phyloP scores from a whole-genome alignment of 2,329 filamentous ascomycete genomes.

The Zymoseptoria ardabiliae region DNA sequence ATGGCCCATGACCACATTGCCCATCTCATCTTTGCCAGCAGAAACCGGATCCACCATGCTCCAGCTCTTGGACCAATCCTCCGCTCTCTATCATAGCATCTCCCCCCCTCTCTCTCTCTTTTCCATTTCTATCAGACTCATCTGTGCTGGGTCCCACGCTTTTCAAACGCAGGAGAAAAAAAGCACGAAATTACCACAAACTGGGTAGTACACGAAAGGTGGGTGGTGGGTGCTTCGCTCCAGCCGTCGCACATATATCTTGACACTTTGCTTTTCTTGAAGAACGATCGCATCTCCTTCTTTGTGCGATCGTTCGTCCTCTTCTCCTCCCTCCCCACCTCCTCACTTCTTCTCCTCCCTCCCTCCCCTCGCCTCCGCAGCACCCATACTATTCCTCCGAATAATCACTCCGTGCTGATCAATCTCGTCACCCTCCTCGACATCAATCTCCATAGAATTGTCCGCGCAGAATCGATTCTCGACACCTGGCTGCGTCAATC shows the following conservation, averaged over 20 bases:
- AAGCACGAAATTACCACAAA: neutral
- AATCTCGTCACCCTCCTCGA: conserved; percentile 30
- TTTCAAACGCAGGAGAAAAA: neutral
- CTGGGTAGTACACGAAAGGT: neutral
- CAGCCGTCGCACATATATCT: neutral
- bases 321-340: conserved; percentile 14
- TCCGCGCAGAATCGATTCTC: conserved; percentile 21
- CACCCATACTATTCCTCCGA: conserved; percentile 27
- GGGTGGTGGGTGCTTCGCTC: neutral
- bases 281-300: neutral
- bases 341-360: conserved; percentile 13
- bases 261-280: neutral
- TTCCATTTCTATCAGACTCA: neutral
- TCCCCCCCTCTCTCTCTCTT: neutral
- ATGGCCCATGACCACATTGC: no score
- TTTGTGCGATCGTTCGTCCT: neutral
- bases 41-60: neutral
- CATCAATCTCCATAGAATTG: conserved; percentile 27
- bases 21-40: neutral
- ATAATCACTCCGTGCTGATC: conserved; percentile 31
- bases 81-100: neutral
- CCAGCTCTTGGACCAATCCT: neutral
- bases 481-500: conserved; percentile 4
- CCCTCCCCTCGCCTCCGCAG: conserved; percentile 11
- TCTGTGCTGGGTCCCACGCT: no score